phyloP scores from a whole-genome alignment of 352 stramenopile species.

The Phytopythium cucurbitacearum region DNA sequence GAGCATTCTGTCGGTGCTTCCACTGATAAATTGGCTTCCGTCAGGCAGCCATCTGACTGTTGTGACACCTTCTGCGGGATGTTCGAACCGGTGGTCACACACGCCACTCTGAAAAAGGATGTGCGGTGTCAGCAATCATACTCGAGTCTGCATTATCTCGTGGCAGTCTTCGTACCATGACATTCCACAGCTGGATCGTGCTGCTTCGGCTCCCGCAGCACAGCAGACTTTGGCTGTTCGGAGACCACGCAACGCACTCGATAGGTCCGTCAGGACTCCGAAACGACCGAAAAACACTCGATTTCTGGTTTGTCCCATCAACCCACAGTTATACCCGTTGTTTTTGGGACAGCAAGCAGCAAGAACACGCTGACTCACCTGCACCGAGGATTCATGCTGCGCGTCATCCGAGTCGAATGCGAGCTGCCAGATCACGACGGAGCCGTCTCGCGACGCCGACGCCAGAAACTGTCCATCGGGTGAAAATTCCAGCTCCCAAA shows the following conservation, averaged over 20 bases:
- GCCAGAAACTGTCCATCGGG: constrained; percentile 72
- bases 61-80: constrained; percentile 45
- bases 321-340: not conserved
- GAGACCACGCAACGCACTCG: constrained; percentile 67
- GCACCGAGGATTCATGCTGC: not conserved
- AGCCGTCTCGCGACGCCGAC: constrained; percentile 72
- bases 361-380: constrained; percentile 8
- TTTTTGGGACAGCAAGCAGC: too few relatives aligned
- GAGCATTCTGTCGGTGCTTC: constrained; percentile 68
- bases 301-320: constrained; percentile 7
- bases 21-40: constrained; percentile 60
- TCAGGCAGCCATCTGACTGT: constrained; percentile 53
- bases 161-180: constrained; percentile 21
- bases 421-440: constrained; percentile 72
- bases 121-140: not conserved
- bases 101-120: constrained; percentile 29
- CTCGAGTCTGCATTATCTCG: not conserved
- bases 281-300: constrained; percentile 33
- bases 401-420: constrained; percentile 11
- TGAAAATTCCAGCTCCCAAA: constrained; percentile 77
- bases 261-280: constrained; percentile 38
- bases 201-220: constrained; percentile 46
- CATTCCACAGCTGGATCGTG: constrained; percentile 66
- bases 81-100: constrained; percentile 47
- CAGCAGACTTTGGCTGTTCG: constrained; percentile 49